These are phyloP conservation scores for Pseudocercospora fijiensis DNA, from an alignment of 2,329 filamentous ascomycete genomes.

Conservation along the genomic window DNA sequence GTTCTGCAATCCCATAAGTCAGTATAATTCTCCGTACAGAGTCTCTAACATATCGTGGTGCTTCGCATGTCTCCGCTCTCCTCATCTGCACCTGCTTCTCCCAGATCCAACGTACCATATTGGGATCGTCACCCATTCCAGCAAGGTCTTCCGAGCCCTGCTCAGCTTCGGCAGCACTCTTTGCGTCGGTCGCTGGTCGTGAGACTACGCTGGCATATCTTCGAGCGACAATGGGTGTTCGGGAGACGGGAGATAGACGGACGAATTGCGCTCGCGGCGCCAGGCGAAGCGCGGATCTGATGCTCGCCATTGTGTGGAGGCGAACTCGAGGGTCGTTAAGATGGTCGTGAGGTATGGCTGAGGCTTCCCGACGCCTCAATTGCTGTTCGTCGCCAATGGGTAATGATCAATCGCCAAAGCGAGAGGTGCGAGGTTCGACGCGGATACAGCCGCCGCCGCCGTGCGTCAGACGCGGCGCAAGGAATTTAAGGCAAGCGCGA, in stretches of 20 bases:
- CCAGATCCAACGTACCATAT: slow-evolving; percentile 32
- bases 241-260: slow-evolving; percentile 27
- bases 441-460: background rate
- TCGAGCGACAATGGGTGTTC: slow-evolving; percentile 26
- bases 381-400: background rate
- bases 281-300: slow-evolving; percentile 31
- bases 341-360: slow-evolving; percentile 5
- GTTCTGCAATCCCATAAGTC: slow-evolving; percentile 57
- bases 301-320: slow-evolving; percentile 29
- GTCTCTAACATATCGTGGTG: background rate
- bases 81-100: background rate
- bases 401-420: background rate
- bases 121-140: slow-evolving; percentile 30
- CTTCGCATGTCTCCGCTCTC: background rate
- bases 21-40: background rate
- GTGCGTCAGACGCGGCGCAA: slow-evolving; percentile 3
- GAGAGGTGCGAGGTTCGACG: background rate
- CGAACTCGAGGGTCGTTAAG: background rate
- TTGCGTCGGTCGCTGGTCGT: slow-evolving; percentile 28
- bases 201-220: slow-evolving; percentile 27
- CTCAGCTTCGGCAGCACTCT: slow-evolving; percentile 30
- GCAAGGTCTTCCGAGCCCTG: slow-evolving; percentile 32
- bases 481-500: background rate
- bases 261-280: slow-evolving; percentile 33
- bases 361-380: slow-evolving; percentile 11